Evolutionary conservation across 768 basidiomycete species (phyloP).

Genomic region (Rhodotorula paludigena): DNA sequence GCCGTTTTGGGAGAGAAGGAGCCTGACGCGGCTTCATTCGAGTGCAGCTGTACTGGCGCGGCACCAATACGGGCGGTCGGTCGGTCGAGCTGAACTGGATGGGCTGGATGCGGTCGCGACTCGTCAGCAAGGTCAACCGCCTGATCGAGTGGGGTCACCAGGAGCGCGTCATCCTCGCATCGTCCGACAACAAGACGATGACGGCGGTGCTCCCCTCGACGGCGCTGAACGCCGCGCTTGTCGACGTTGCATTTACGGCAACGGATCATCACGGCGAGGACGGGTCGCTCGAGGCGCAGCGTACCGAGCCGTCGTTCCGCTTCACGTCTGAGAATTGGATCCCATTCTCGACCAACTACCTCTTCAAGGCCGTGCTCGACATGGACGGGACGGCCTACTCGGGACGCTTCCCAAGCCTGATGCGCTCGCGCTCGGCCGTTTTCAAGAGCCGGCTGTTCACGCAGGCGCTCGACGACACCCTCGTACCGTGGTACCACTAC

Average conservation of each 20-base stretch:
- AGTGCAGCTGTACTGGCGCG: constrained; percentile 23
- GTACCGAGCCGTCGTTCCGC: constrained; percentile 16
- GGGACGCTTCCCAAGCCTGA: constrained; percentile 14
- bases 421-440: constrained; percentile 4
- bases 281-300: constrained; percentile 1
- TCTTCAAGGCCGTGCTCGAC: constrained; percentile 16
- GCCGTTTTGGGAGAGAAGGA: not conserved
- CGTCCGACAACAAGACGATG: not conserved
- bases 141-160: constrained; percentile 14
- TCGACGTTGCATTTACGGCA: constrained; percentile 11
- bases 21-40: not conserved
- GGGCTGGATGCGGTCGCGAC: constrained; percentile 18
- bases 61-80: constrained; percentile 21
- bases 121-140: constrained; percentile 11
- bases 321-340: not conserved
- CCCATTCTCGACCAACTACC: constrained; percentile 14
- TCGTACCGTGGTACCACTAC: constrained; percentile 27
- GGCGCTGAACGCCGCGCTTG: constrained; percentile 6
- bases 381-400: constrained; percentile 28
- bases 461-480: constrained; percentile 7
- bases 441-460: constrained; percentile 3
- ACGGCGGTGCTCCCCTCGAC: not conserved
- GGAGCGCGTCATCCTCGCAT: constrained; percentile 6
- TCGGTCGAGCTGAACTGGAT: constrained; percentile 9
- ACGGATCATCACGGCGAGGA: constrained; percentile 14